Percentiles rank a stretch among this genome's conserved stretches.
Evolutionary conservation across 1,284 basidiomycete genomes (phyloP).

Genomic region (Cerrena zonata): DNA sequence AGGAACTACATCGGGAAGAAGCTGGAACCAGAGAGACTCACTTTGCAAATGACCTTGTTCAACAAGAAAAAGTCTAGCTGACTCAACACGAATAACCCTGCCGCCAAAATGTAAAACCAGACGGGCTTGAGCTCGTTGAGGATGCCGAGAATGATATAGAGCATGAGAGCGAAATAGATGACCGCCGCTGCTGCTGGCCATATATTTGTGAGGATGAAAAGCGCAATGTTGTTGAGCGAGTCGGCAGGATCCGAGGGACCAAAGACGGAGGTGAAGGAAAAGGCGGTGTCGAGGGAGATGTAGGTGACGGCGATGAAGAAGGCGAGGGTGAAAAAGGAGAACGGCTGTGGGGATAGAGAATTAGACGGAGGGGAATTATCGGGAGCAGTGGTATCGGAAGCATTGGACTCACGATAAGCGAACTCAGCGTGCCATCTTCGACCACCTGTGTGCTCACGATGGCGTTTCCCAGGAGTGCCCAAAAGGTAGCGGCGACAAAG

Average conservation of each 20-base stretch:
- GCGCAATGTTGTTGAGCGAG: slow-evolving; percentile 54
- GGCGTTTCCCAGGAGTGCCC: slow-evolving; percentile 72
- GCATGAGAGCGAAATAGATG: slow-evolving; percentile 65
- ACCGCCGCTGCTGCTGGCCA: slow-evolving; percentile 77
- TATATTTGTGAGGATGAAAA: slow-evolving; percentile 76
- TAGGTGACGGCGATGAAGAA: slow-evolving; percentile 72
- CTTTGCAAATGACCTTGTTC: slow-evolving; percentile 69
- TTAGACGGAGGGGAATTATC: not conserved
- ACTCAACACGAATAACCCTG: slow-evolving; percentile 62
- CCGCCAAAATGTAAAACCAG: slow-evolving; percentile 62
- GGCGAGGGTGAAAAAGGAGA: slow-evolving; percentile 50
- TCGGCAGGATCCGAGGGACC: slow-evolving; percentile 53
- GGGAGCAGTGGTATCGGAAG: slow-evolving; percentile 1
- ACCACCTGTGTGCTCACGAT: slow-evolving; percentile 78
- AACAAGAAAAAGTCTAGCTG: slow-evolving; percentile 78
- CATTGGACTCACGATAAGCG: slow-evolving; percentile 51
- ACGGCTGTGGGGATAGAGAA: slow-evolving; percentile 41
- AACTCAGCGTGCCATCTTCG: slow-evolving; percentile 74
- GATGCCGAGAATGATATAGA: slow-evolving; percentile 65
- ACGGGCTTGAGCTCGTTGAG: slow-evolving; percentile 71
- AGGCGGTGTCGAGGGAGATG: slow-evolving; percentile 71
- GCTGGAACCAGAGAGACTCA: slow-evolving; percentile 30
- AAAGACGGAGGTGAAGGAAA: slow-evolving; percentile 57
- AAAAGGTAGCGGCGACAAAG: slow-evolving; percentile 66
- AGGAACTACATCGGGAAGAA: no score